phyloP scores from a whole-genome alignment of 495 filamentous ascomycete species.

The Aspergillus affinis region DNA sequence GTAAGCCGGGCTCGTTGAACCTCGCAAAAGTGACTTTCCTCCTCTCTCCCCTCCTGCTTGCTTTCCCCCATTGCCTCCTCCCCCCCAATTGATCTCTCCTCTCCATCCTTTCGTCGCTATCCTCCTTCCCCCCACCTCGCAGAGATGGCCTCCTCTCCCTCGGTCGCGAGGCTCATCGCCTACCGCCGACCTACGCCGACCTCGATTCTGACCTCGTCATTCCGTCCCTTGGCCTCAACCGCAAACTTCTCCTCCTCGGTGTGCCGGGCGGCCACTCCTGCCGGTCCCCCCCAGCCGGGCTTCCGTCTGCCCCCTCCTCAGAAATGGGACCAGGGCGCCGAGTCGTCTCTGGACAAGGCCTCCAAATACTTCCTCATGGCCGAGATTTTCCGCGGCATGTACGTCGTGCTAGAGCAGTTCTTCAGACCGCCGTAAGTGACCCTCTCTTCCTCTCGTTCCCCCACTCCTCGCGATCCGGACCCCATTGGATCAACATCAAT shows the following conservation, averaged over 20 bases:
- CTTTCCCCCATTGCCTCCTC: constrained; percentile 1
- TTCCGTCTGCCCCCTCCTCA: constrained; percentile 70
- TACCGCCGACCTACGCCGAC: constrained; percentile 37
- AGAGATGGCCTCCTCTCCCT: constrained; percentile 52
- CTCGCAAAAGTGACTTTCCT: neutral
- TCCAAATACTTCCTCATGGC: constrained; percentile 90
- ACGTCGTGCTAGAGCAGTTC: constrained; percentile 95
- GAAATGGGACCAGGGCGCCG: constrained; percentile 68
- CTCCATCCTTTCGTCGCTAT: constrained; percentile 18
- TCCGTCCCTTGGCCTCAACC: constrained; percentile 44
- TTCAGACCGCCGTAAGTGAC: constrained; percentile 90
- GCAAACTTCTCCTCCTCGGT: constrained; percentile 65
- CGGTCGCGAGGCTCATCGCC: constrained; percentile 53
- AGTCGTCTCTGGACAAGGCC: constrained; percentile 75
- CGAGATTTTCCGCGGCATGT: constrained; percentile 97
- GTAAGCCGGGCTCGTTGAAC: constrained; percentile 32
- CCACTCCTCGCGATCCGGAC: constrained; percentile 3
- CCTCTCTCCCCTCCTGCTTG: constrained; percentile 20
- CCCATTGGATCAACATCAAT: neutral
- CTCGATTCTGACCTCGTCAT: constrained; percentile 33
- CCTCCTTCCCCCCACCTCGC: constrained; percentile 21
- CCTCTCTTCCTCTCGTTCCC: constrained; percentile 6
- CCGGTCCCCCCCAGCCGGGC: constrained; percentile 70
- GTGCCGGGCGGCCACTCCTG: constrained; percentile 62
- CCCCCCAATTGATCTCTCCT: constrained; percentile 24